These are phyloP conservation scores for Pistacia vera DNA, from an alignment of 345 rosid genomes.

Conservation along the genomic window DNA sequence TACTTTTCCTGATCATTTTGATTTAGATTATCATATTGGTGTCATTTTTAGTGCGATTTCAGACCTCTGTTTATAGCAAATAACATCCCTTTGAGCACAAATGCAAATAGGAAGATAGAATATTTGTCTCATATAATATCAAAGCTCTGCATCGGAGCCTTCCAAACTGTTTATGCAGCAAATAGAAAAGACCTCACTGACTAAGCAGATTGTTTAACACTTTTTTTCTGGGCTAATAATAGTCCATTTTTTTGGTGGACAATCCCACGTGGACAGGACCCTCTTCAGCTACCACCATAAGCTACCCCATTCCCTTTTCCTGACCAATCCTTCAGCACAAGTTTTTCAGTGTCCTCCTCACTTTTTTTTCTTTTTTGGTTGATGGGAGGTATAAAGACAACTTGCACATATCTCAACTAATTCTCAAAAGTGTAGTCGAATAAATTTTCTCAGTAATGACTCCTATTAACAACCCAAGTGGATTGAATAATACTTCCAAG, in stretches of 20 bases:
- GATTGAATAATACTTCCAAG: too few species aligned
- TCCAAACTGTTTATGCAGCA: not conserved
- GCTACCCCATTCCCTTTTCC: not conserved
- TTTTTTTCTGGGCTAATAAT: not conserved
- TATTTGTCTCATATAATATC: not conserved
- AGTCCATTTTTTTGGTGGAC: not conserved
- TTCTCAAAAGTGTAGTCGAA: too few species aligned
- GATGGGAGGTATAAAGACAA: too few species aligned
- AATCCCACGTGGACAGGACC: constrained; percentile 2
- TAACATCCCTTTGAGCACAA: not conserved
- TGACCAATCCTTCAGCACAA: too few species aligned
- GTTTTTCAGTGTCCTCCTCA: too few species aligned
- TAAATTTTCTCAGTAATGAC: too few species aligned
- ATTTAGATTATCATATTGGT: not conserved
- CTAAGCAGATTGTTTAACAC: not conserved
- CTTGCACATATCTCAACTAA: too few species aligned
- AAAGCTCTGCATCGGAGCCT: not conserved
- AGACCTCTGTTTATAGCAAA: not conserved
- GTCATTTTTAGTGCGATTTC: not conserved
- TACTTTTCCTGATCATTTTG: not conserved
- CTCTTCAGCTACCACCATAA: constrained; percentile 1
- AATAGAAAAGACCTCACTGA: not conserved
- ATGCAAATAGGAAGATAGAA: not conserved
- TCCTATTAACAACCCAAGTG: too few species aligned
- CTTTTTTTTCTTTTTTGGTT: too few species aligned